A percentile compares a stretch with the other conserved stretches of the same genome.
Conservation (phyloP, 2,329 filamentous ascomycete species). For the Sporothrix brasiliensis region DNA sequence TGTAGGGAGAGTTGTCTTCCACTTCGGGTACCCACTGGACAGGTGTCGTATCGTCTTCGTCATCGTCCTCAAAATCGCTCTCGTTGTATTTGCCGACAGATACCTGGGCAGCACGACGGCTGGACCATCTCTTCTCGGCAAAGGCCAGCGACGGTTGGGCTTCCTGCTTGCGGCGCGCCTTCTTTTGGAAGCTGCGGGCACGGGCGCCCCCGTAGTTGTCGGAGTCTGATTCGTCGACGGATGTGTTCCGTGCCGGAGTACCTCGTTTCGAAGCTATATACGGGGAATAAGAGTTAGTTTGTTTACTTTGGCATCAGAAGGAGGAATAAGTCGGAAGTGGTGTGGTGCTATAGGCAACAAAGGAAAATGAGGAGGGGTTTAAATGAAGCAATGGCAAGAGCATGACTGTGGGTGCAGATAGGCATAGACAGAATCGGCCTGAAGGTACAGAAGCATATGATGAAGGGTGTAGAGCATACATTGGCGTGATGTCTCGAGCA, state of each 20-base stretch:
- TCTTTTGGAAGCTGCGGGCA: slow-evolving; percentile 70
- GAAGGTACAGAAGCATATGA: neutral
- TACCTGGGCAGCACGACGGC: slow-evolving; percentile 76
- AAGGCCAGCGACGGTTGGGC: slow-evolving; percentile 67
- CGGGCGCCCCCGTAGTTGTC: slow-evolving; percentile 79
- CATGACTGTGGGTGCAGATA: neutral
- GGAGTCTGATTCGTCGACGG: slow-evolving; percentile 66
- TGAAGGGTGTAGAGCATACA: slow-evolving; percentile 29
- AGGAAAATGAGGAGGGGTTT: neutral
- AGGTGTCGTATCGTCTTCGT: slow-evolving; percentile 67
- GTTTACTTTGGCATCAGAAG: neutral
- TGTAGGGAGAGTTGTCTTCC: slow-evolving; percentile 79
- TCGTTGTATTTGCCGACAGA: slow-evolving; percentile 66
- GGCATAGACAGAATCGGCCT: neutral
- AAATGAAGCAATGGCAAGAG: neutral
- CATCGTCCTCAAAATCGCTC: slow-evolving; percentile 65
- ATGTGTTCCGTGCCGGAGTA: slow-evolving; percentile 58
- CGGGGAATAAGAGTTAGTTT: neutral
- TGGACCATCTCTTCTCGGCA: slow-evolving; percentile 89
- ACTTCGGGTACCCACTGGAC: slow-evolving; percentile 70
- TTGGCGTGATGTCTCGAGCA: slow-evolving; percentile 41
- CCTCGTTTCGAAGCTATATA: slow-evolving; percentile 61
- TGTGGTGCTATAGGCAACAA: neutral
- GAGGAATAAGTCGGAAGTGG: neutral
- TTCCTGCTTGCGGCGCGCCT: slow-evolving; percentile 73